phyloP scores from a whole-genome alignment of 192 early-diverging fungal species.

The Kickxella alabastrina region DNA sequence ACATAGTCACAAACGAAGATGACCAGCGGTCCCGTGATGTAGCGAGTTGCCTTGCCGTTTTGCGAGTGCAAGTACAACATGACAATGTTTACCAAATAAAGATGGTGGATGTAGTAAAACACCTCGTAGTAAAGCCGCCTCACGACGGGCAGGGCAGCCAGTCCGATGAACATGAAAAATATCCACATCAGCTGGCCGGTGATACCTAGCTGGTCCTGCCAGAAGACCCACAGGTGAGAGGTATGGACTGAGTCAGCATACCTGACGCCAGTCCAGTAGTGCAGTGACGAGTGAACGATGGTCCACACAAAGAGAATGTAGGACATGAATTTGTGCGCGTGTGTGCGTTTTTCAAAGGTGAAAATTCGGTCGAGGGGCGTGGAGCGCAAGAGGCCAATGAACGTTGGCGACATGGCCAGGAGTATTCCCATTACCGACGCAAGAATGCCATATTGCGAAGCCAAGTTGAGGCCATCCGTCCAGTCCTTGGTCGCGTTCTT shows the following conservation, averaged over 20 bases:
- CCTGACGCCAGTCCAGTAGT: conserved; percentile 41
- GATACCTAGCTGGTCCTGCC: conserved; percentile 50
- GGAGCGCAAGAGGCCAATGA: conserved; percentile 55
- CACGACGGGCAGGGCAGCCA: conserved; percentile 55
- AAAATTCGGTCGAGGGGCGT: conserved; percentile 59
- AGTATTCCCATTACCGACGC: conserved; percentile 50
- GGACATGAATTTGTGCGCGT: conserved; percentile 72
- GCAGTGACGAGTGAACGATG: conserved; percentile 57
- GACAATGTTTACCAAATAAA: conserved; percentile 68
- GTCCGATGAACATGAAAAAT: conserved; percentile 59
- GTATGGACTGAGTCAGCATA: conserved; percentile 28
- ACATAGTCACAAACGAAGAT: conserved; percentile 55
- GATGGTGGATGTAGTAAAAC: conserved; percentile 83
- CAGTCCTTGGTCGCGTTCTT: conserved; percentile 21
- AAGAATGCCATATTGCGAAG: conserved; percentile 45
- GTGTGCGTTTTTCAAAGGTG: conserved; percentile 68
- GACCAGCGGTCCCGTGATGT: conserved; percentile 41
- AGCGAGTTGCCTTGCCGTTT: conserved; percentile 53
- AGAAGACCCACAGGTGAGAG: conserved; percentile 30
- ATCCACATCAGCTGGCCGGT: conserved; percentile 77
- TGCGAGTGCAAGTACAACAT: conserved; percentile 69
- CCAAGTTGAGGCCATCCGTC: conserved; percentile 43
- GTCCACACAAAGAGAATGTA: conserved; percentile 65
- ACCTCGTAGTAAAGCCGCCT: conserved; percentile 65
- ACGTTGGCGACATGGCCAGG: conserved; percentile 69